These are phyloP conservation scores for Penicillium oxalicum DNA, from an alignment of 2,329 filamentous ascomycete species.

Conservation along the genomic window DNA sequence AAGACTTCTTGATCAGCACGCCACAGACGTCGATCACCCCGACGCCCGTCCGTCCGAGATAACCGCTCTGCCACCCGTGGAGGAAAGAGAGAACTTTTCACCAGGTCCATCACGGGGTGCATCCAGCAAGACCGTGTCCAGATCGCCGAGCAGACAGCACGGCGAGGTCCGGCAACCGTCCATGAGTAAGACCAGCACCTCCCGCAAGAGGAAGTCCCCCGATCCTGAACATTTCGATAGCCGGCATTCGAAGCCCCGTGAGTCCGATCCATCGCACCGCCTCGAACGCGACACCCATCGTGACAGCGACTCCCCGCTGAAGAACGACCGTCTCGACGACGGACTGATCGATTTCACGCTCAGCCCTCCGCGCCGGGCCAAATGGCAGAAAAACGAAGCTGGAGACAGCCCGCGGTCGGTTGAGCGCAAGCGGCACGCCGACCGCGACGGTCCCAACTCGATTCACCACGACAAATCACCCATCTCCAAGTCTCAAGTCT, in stretches of 20 bases:
- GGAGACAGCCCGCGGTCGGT: conserved; percentile 32
- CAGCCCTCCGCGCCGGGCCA: conserved; percentile 23
- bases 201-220: conserved; percentile 33
- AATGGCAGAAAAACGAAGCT: conserved; percentile 27
- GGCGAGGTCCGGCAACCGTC: conserved; percentile 15
- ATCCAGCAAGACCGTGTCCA: conserved; percentile 4
- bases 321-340: conserved; percentile 3
- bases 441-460: conserved; percentile 8
- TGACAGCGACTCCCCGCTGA: conserved; percentile 5
- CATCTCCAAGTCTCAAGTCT: conserved; percentile 16
- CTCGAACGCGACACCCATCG: conserved; percentile 7
- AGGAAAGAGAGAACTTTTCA: conserved; percentile 10
- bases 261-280: conserved; percentile 14
- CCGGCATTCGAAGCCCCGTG: conserved; percentile 11
- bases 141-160: conserved; percentile 13
- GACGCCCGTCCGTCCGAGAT: conserved; percentile 3
- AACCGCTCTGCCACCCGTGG: conserved; percentile 14
- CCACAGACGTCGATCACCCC: conserved; percentile 11
- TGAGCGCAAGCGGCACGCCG: conserved; percentile 22
- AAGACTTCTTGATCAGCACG: conserved; percentile 36
- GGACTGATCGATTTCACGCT: conserved; percentile 14
- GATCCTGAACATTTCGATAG: conserved; percentile 26
- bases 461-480: conserved; percentile 14
- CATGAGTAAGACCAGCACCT: conserved; percentile 27
- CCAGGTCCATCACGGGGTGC: conserved; percentile 8